Base-by-base conservation (phyloP, 2,329 filamentous ascomycete genomes). In the Cladosporium sp. region DNA sequence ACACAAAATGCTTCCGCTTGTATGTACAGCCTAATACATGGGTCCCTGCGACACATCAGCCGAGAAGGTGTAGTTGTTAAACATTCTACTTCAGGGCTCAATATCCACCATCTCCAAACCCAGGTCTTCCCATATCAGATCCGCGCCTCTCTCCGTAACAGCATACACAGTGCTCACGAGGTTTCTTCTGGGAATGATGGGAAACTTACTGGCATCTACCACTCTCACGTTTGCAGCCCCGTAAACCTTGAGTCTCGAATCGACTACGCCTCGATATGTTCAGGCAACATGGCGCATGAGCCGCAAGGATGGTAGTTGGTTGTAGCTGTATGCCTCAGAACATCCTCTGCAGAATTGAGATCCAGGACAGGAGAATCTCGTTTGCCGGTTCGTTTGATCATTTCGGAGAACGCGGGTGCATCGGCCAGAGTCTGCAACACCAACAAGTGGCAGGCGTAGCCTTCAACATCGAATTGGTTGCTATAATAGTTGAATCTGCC, bases 401-500 rank as follows among this genome's bases (percentile, higher is more conserved):
- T 56, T 58, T 57, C 56, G 56, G 44, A 64, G 24, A 78, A 72
- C 0, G 63, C 63, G 1, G 70, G 62, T 7, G 68, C 68, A 7
- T 69, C 58, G 9, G 68, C 67, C 64, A 80, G 70, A 18, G 64
- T 59, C 0, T 72, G 61, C 8, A 72, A 52, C 24, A 75, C 53
- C 24, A 56, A 43, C 7, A 65, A 11, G 18, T 62, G 61, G 13
- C 58, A 54, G 7, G 58, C 62, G 17, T 62, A 52, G 8, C 66
- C 55, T 43, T 61, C 59, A 7, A 58, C 38, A 45, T 68, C 65
- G 36, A 63, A 50, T 7, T 61, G 61, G 44, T 67, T 59, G 13
- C 52, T 56, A 18, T 62, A 55, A 54, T 66, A 67, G 11, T 59
- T 57, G 47, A 60, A 58, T 15, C 61, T 54, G 36, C 66, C 60